Conservation (phyloP, 2,329 filamentous ascomycete species). For the Fusarium siculi region DNA sequence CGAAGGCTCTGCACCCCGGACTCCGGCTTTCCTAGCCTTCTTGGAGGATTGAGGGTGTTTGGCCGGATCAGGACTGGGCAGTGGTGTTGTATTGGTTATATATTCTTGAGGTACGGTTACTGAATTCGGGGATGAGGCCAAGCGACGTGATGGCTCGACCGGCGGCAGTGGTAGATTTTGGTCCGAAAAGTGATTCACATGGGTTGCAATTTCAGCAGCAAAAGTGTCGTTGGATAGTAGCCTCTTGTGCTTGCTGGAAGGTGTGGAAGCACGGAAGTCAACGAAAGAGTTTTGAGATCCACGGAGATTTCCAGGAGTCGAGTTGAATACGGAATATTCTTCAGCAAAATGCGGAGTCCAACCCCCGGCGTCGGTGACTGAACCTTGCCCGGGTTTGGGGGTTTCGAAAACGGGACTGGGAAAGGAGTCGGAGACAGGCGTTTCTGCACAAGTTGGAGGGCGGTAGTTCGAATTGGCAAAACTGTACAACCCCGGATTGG, state of each 20-base stretch:
- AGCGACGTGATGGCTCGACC: conserved; percentile 67
- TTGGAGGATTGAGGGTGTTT: conserved; percentile 51
- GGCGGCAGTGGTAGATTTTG: conserved; percentile 65
- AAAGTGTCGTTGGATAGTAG: conserved; percentile 62
- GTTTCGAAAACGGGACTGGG: conserved; percentile 68
- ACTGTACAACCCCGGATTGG: conserved; percentile 53
- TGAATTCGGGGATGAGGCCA: conserved; percentile 67
- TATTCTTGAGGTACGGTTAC: conserved; percentile 48
- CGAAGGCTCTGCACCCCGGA: conserved; percentile 50
- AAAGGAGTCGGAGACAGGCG: conserved; percentile 64
- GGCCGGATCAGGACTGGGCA: conserved; percentile 44
- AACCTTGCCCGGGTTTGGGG: conserved; percentile 60
- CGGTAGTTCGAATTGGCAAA: conserved; percentile 72
- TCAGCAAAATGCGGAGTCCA: conserved; percentile 73
- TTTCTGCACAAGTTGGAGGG: conserved; percentile 68
- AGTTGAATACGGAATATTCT: conserved; percentile 73
- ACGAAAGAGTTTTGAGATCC: conserved; percentile 57
- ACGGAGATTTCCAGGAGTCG: conserved; percentile 68
- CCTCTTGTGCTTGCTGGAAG: conserved; percentile 58
- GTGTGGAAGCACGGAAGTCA: conserved; percentile 55
- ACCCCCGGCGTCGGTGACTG: conserved; percentile 60
- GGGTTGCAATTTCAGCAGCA: conserved; percentile 64
- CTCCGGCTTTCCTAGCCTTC: conserved; percentile 57
- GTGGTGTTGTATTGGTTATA: conserved; percentile 43
- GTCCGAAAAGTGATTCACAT: conserved; percentile 70